phyloP scores from a whole-genome alignment of 352 stramenopile genomes.

The Globisporangium uncinulatum region DNA sequence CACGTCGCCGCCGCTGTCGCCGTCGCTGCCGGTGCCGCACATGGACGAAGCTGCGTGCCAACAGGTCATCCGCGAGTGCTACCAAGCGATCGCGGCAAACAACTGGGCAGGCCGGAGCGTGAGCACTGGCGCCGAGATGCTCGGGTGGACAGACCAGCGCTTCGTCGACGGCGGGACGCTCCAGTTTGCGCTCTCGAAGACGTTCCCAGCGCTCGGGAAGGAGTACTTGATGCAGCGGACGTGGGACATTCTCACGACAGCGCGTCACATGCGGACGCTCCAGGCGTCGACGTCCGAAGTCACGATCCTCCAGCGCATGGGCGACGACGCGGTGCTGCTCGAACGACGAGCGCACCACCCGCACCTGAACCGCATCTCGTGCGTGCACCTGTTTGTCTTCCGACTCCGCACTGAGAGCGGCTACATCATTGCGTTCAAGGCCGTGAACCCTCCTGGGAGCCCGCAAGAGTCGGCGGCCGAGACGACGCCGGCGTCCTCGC shows the following conservation, averaged over 20 bases:
- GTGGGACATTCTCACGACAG: conserved; percentile 14
- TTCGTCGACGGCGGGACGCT: conserved; percentile 13
- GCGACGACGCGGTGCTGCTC: conserved; percentile 13
- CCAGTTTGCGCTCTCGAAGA: conserved; percentile 12
- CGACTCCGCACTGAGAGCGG: conserved; percentile 10
- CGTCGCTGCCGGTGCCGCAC: neutral
- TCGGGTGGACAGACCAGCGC: conserved; percentile 14
- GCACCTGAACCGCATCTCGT: conserved; percentile 3
- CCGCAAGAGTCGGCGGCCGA: conserved; percentile 6
- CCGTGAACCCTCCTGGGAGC: conserved; percentile 9
- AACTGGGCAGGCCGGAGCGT: conserved; percentile 5
- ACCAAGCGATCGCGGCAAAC: conserved; percentile 6
- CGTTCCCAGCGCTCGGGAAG: conserved; percentile 1
- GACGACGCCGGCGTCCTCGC: neutral
- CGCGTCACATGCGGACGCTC: conserved; percentile 7
- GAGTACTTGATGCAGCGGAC: conserved; percentile 12
- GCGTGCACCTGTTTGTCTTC: conserved; percentile 9
- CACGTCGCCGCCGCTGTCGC: neutral
- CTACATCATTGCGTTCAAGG: conserved; percentile 13
- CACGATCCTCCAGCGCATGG: conserved; percentile 11
- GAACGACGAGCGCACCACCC: conserved; percentile 7
- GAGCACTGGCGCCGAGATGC: conserved; percentile 9
- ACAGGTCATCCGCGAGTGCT: conserved; percentile 12
- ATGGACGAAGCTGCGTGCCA: conserved; percentile 9
- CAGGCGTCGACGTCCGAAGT: conserved; percentile 8